These are phyloP conservation scores for Trebouxiophyceae sp. DNA, from an alignment of 163 green algal species.

Conservation along the genomic window DNA sequence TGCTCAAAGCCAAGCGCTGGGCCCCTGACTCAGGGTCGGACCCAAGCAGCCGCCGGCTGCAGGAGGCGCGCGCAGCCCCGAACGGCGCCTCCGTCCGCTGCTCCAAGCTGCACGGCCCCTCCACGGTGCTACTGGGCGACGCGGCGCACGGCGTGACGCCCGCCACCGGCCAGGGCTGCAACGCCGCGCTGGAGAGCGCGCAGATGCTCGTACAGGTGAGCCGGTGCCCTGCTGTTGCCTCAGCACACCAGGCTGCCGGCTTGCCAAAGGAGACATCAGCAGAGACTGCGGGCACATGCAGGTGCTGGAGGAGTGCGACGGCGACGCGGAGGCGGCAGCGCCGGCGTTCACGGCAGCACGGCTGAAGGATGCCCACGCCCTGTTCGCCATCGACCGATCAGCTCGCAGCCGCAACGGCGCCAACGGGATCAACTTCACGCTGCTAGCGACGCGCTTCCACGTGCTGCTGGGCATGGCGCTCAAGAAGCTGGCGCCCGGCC, in stretches of 20 bases:
- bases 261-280: too few species aligned
- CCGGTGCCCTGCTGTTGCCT: too few species aligned
- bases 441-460: neutral
- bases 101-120: too few species aligned
- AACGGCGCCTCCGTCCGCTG: too few species aligned
- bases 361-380: neutral
- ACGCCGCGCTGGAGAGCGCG: conserved; percentile 33
- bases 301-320: neutral
- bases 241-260: too few species aligned
- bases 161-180: conserved; percentile 16
- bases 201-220: conserved; percentile 10
- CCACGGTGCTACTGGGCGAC: conserved; percentile 43
- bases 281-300: neutral
- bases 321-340: neutral
- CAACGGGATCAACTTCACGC: too few species aligned
- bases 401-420: neutral
- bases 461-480: neutral
- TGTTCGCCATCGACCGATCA: neutral
- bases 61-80: too few species aligned
- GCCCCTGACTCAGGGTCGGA: too few species aligned
- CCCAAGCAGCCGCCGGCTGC: too few species aligned
- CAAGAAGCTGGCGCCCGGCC: neutral
- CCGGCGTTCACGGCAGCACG: neutral
- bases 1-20: too few species aligned
- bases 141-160: conserved; percentile 36